A percentile compares a stretch with the other conserved stretches of the same genome.
phyloP scores from a whole-genome alignment of 2,329 filamentous ascomycete species.

The Nemania sp. region DNA sequence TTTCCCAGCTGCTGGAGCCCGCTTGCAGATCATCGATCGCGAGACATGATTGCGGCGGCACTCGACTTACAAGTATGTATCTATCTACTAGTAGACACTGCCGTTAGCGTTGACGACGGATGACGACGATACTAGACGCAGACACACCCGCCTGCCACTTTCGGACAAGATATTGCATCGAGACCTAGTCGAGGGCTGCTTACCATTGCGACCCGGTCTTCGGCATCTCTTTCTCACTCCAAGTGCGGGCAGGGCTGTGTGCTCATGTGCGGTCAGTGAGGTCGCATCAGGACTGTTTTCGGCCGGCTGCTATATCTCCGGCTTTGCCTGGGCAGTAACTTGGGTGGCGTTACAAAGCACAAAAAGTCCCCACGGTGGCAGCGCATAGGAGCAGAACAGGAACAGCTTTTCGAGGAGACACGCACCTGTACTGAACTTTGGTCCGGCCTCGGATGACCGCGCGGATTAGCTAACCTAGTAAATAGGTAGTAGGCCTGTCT shows the following conservation, averaged over 20 bases:
- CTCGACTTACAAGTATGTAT: too few relatives aligned
- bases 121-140: constrained; percentile 29
- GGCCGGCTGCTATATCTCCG: constrained; percentile 33
- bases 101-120: constrained; percentile 19
- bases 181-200: constrained; percentile 24
- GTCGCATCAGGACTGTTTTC: constrained; percentile 29
- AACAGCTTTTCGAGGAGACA: not conserved
- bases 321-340: constrained; percentile 31
- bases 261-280: constrained; percentile 28
- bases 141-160: constrained; percentile 36
- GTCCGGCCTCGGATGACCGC: constrained; percentile 23
- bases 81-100: too few relatives aligned
- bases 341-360: constrained; percentile 31
- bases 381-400: constrained; percentile 17
- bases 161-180: constrained; percentile 33
- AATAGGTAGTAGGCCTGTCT: too few relatives aligned
- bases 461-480: too few relatives aligned
- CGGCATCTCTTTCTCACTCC: constrained; percentile 36
- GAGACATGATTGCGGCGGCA: constrained; percentile 26
- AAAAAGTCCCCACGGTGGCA: constrained; percentile 31
- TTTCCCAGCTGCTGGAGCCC: constrained; percentile 33
- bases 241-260: constrained; percentile 27
- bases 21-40: constrained; percentile 21
- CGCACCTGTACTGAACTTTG: constrained; percentile 2
- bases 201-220: constrained; percentile 38